Evolutionary conservation across 257 asterid genomes (phyloP), one percentile per base, ranked within the genome.

Genomic region (Solanum dulcamara): DNA sequence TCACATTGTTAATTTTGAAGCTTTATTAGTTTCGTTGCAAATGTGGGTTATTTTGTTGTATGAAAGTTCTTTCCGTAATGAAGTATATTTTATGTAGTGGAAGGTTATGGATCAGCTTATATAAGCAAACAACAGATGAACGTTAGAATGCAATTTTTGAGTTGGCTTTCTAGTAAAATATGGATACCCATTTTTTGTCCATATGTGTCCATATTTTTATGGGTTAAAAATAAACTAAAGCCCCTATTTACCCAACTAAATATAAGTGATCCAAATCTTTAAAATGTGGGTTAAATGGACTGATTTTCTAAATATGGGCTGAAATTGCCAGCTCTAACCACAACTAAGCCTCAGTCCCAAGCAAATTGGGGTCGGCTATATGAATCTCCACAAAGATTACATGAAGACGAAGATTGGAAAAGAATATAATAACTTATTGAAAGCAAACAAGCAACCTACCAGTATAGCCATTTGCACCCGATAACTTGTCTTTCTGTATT

Each of bases 391-490:
- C 46, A 1, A 42, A 42, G 44, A 55, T 35, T 55, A 48, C 66
- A 50, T 42, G 62, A 18, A 44, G 35, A 85, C 85, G 57, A 32
- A 77, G 71, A 42, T 7, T 18, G 32, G 83, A 60, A 84, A 75
- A 53, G 40, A 80, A 42, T 59, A 74, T 15, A 66, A 7, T 32
- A 81, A n/a, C 68, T 68, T 40, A 81, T 50, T 60, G 50, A 62
- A 32, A 59, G 72, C 37, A 85, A 57, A 79, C 84, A 24, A 59
- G 84, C 32, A 82, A 89, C 94, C 80, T 86, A 96, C 99, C 98
- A 97, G 86, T 84, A 97, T 90, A 40, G 98, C 93, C 99, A 97
- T 97, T 40, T 95, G 90, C 85, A 91, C 94, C 88, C 98, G 92
- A 86, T 97, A 95, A 26, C 95, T 42, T 81, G 98, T 97, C 88